A percentile compares a stretch with the other conserved stretches of the same genome.
Evolutionary conservation across 441 rosid genomes (phyloP).

Genomic region (Manihot esculenta): DNA sequence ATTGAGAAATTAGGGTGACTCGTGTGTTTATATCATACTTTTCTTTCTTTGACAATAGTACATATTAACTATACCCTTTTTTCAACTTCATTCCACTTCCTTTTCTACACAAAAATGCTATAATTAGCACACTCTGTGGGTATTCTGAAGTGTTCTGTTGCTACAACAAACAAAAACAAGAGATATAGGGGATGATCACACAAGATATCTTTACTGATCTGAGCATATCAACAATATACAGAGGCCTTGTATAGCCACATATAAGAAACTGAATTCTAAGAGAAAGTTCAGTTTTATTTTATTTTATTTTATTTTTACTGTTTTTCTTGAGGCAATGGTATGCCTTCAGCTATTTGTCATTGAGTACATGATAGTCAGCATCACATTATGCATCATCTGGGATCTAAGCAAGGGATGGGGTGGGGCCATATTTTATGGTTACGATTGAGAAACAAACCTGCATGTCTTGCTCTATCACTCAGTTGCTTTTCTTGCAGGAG

Average conservation of each 20-base stretch:
- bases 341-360: no score
- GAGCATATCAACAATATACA: background rate
- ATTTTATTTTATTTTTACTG: background rate
- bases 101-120: background rate
- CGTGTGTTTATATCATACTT: background rate
- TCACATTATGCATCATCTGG: background rate
- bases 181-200: background rate
- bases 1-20: background rate
- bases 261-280: background rate
- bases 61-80: background rate
- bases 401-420: background rate
- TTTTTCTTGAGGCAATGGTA: background rate
- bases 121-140: background rate
- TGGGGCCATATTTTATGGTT: background rate
- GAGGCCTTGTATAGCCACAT: no score
- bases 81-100: background rate
- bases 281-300: background rate
- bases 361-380: background rate
- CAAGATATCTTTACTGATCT: background rate
- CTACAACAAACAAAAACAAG: background rate
- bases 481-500: conserved; percentile 48
- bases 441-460: conserved; percentile 3
- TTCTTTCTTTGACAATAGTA: background rate
- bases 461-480: background rate
- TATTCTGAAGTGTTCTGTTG: background rate